Evolutionary conservation across 1,284 basidiomycete species (phyloP).

Genomic region (Austroboletus novae-zelandiae): DNA sequence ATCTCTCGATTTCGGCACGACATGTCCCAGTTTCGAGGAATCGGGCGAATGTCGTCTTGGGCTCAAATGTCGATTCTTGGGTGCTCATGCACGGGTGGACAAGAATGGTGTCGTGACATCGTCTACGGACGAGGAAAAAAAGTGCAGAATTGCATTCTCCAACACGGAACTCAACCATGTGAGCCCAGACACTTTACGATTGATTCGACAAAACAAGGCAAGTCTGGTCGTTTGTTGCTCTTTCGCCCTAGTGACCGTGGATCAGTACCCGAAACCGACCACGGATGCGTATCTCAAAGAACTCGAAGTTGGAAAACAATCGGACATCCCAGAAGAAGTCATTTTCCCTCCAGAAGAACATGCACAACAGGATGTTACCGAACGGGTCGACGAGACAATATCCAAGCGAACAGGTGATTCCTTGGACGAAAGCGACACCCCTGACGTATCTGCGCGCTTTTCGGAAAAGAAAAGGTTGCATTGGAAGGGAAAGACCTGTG

Average conservation of each 20-base stretch:
- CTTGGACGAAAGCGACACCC: constrained; percentile 46
- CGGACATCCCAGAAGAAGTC: constrained; percentile 33
- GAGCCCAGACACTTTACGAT: constrained; percentile 51
- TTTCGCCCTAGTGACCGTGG: constrained; percentile 3
- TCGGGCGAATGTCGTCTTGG: constrained; percentile 84
- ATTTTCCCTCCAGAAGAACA: constrained; percentile 17
- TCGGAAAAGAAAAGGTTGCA: constrained; percentile 85
- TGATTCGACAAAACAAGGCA: constrained; percentile 68
- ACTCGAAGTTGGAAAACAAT: constrained; percentile 44
- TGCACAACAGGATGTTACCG: constrained; percentile 18
- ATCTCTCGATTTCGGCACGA: constrained; percentile 48
- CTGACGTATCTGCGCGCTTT: constrained; percentile 70
- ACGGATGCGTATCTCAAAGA: constrained; percentile 68
- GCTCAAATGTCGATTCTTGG: constrained; percentile 89
- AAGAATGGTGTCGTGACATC: constrained; percentile 43
- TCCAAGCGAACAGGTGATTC: constrained; percentile 31
- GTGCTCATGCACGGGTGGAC: constrained; percentile 57
- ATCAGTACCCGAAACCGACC: constrained; percentile 65
- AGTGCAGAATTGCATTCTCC: constrained; percentile 47
- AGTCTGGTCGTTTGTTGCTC: constrained; percentile 10
- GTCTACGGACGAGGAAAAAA: constrained; percentile 57
- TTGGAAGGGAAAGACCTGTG: constrained; percentile 88
- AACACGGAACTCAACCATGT: constrained; percentile 78
- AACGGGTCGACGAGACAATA: constrained; percentile 31
- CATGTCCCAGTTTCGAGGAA: constrained; percentile 73